A percentile compares a stretch with the other conserved stretches of the same genome.
These are phyloP conservation scores for Botryobasidium botryosum DNA, from an alignment of 768 basidiomycete genomes.

Conservation along the genomic window DNA sequence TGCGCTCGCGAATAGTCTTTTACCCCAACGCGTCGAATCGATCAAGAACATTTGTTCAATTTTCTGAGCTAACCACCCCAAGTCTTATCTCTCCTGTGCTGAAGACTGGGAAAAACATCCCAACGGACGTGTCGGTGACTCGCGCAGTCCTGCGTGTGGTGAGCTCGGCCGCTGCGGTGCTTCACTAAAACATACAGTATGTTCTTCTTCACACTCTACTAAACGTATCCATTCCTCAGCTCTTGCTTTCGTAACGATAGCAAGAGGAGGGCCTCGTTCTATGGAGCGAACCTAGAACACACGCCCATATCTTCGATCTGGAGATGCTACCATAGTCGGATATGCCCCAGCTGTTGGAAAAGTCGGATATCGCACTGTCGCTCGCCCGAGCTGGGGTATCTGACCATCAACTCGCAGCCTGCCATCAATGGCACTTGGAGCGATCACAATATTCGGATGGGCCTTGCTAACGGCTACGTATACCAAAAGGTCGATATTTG, in stretches of 20 bases:
- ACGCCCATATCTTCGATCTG: conserved; percentile 47
- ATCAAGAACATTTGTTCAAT: no score
- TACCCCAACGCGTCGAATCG: no score
- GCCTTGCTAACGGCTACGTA: conserved; percentile 81
- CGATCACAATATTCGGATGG: conserved; percentile 79
- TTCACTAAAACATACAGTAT: conserved; percentile 74
- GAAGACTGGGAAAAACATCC: conserved; percentile 99
- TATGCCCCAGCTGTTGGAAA: conserved; percentile 70
- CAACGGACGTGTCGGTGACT: conserved; percentile 96
- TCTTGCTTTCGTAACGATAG: conserved; percentile 24
- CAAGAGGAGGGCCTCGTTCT: conserved; percentile 73
- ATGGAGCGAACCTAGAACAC: conserved; percentile 66
- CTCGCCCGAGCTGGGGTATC: conserved; percentile 83
- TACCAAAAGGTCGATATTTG: conserved; percentile 64
- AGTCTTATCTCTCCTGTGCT: conserved; percentile 88
- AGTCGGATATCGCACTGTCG: conserved; percentile 54
- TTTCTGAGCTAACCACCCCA: conserved; percentile 95
- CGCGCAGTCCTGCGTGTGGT: conserved; percentile 93
- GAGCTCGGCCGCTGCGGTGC: conserved; percentile 95
- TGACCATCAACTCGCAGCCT: conserved; percentile 95
- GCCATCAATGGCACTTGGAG: conserved; percentile 81
- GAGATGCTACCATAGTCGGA: conserved; percentile 90
- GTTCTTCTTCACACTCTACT: conserved; percentile 12
- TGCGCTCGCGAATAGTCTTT: no score
- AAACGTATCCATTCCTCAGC: neutral